Evolutionary conservation across 163 green algal species (phyloP).

Genomic region (Scenedesmus sp.): DNA sequence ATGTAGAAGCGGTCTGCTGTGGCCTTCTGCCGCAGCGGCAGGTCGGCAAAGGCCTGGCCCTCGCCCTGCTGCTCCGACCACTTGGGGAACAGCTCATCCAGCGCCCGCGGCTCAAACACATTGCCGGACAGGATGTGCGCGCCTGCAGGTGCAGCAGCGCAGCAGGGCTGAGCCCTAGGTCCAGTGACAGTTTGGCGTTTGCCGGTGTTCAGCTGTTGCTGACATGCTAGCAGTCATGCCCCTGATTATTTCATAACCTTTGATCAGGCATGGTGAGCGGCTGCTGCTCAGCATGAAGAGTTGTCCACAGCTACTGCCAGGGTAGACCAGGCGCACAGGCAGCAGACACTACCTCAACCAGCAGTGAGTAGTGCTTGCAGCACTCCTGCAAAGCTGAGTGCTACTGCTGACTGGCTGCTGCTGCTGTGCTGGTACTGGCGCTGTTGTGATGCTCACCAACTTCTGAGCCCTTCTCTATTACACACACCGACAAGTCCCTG

Average conservation of each 20-base stretch:
- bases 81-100: conserved; percentile 91
- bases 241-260: background rate
- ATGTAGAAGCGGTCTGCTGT: conserved; percentile 79
- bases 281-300: background rate
- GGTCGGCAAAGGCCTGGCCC: conserved; percentile 12
- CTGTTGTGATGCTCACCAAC: conserved; percentile 71
- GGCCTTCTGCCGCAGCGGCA: conserved; percentile 18
- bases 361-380: background rate
- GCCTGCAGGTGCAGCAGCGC: conserved; percentile 65
- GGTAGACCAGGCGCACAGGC: background rate
- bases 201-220: background rate
- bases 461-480: conserved; percentile 94
- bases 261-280: background rate
- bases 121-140: conserved; percentile 93
- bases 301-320: background rate
- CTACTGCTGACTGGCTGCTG: background rate
- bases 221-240: background rate
- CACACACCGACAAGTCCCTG: conserved; percentile 87
- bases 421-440: background rate
- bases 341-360: background rate
- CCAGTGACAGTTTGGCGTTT: background rate
- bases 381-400: background rate
- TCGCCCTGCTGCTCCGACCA: conserved; percentile 72
- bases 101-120: conserved; percentile 88
- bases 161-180: too few relatives aligned